A percentile compares a stretch with the other conserved stretches of the same genome.
These are phyloP conservation scores for Thielaviopsis cerberus DNA, from an alignment of 2,329 filamentous ascomycete species.

Conservation along the genomic window DNA sequence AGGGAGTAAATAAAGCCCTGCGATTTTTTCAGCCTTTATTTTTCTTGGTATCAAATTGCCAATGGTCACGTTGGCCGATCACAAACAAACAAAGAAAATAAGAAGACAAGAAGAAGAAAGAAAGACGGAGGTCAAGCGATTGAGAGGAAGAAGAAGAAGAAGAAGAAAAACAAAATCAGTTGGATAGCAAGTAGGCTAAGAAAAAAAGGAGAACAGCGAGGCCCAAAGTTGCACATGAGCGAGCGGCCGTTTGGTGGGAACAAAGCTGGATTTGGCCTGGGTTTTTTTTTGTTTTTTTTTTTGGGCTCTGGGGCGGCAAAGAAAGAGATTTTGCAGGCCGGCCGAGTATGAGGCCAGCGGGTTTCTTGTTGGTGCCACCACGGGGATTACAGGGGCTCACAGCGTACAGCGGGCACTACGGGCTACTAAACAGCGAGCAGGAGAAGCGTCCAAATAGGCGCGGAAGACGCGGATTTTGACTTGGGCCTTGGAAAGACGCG, in stretches of 20 bases:
- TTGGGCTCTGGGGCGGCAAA: background rate
- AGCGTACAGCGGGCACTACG: background rate
- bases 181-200: conserved; percentile 1
- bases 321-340: background rate
- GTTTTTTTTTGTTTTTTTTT: background rate
- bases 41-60: background rate
- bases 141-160: conserved; percentile 3
- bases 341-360: background rate
- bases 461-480: conserved; percentile 13
- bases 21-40: background rate
- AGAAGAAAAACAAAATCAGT: background rate
- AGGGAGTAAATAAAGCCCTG: background rate
- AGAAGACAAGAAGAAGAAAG: background rate
- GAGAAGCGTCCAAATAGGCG: conserved; percentile 15
- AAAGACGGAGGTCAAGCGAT: background rate
- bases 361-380: background rate
- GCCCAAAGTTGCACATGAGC: background rate
- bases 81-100: background rate
- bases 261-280: background rate
- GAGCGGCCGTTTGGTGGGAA: background rate
- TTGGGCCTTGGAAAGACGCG: conserved; percentile 9
- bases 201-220: conserved; percentile 2
- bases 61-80: background rate
- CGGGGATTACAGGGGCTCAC: background rate
- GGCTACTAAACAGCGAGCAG: background rate